Percentiles rank a stretch among this genome's conserved stretches.
phyloP scores from a whole-genome alignment of 495 filamentous ascomycete species.

The Aspergillus leporis region DNA sequence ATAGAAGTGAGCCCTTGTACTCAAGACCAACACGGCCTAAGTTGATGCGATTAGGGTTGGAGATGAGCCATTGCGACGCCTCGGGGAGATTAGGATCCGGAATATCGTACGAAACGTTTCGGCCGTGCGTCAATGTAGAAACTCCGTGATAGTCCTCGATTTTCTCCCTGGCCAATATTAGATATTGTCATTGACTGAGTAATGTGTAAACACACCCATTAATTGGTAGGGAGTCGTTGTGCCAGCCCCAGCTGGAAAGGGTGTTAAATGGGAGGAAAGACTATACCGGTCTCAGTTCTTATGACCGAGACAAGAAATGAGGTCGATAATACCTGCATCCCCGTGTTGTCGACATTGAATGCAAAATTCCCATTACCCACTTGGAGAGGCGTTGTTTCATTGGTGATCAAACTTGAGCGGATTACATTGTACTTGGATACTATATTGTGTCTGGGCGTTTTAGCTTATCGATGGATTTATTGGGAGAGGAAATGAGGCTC shows the following conservation, averaged over 20 bases:
- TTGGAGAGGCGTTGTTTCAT: slow-evolving; percentile 20
- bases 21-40: slow-evolving; percentile 15
- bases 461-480: neutral
- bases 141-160: slow-evolving; percentile 15
- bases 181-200: neutral
- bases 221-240: slow-evolving; percentile 17
- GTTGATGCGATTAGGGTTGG: slow-evolving; percentile 22
- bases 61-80: slow-evolving; percentile 19
- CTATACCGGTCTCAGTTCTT: slow-evolving; percentile 1
- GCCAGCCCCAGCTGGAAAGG: slow-evolving; percentile 21
- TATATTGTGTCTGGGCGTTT: slow-evolving; percentile 4
- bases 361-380: slow-evolving; percentile 23
- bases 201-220: slow-evolving; percentile 13
- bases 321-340: slow-evolving; percentile 13
- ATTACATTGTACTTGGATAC: slow-evolving; percentile 21
- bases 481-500: neutral
- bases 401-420: slow-evolving; percentile 15
- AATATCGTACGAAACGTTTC: slow-evolving; percentile 22
- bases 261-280: slow-evolving; percentile 21
- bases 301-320: neutral
- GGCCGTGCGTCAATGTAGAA: slow-evolving; percentile 14
- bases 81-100: slow-evolving; percentile 16
- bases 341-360: slow-evolving; percentile 20
- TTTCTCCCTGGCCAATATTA: slow-evolving; percentile 3
- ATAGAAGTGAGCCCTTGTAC: slow-evolving; percentile 8